These are phyloP conservation scores for Yamadazyma sp. DNA, from an alignment of 805 yeast species.

Conservation along the genomic window DNA sequence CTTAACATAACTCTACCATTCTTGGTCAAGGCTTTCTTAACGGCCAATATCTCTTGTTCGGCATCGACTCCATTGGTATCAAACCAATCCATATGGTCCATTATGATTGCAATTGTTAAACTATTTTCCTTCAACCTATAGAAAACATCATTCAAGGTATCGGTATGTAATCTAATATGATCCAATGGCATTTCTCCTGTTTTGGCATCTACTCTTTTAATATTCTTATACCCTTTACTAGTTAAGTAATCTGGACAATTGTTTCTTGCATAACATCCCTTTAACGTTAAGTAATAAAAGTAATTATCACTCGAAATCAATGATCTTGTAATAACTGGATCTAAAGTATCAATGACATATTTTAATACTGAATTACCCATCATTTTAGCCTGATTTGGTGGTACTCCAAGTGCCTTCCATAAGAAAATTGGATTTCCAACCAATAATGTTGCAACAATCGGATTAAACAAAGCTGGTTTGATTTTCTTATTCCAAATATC, in stretches of 20 bases:
- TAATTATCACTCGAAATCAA: constrained; percentile 70
- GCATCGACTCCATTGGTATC: constrained; percentile 65
- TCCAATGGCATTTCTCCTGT: constrained; percentile 51
- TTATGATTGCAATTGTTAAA: constrained; percentile 72
- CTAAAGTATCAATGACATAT: constrained; percentile 74
- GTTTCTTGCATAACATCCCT: constrained; percentile 53
- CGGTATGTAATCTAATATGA: constrained; percentile 75
- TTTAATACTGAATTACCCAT: constrained; percentile 70
- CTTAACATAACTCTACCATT: constrained; percentile 77
- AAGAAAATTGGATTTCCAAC: constrained; percentile 82
- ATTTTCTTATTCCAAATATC: constrained; percentile 60
- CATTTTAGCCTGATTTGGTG: constrained; percentile 78
- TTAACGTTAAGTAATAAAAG: constrained; percentile 68
- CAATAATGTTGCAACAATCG: constrained; percentile 60
- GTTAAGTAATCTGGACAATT: constrained; percentile 81
- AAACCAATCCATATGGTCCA: constrained; percentile 96
- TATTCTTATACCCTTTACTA: constrained; percentile 49
- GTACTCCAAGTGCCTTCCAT: constrained; percentile 91
- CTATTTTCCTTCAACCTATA: constrained; percentile 60
- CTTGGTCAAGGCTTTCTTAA: constrained; percentile 57
- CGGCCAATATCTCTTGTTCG: constrained; percentile 59
- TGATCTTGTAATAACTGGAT: constrained; percentile 65
- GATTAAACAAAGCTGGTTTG: constrained; percentile 69
- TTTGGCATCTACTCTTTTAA: constrained; percentile 32
- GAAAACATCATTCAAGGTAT: constrained; percentile 71